Evolutionary conservation across 306 rosid genomes (phyloP).

Genomic region (Pyrus betulifolia): DNA sequence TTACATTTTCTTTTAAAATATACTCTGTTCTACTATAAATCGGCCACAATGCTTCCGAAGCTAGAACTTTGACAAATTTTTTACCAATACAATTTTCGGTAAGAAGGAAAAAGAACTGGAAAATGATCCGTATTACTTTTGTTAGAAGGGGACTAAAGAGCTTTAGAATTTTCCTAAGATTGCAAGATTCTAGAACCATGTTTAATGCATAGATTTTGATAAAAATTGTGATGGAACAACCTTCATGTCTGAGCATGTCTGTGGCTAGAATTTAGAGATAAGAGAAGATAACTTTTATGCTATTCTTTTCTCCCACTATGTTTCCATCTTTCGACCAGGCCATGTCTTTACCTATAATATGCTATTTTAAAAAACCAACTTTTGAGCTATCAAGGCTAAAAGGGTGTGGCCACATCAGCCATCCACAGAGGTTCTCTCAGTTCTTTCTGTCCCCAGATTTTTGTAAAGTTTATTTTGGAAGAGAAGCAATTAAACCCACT

Average conservation of each 20-base stretch:
- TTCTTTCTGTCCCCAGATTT: slow-evolving; percentile 7
- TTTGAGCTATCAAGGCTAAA: slow-evolving; percentile 5
- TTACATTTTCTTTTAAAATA: neutral
- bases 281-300: slow-evolving; percentile 13
- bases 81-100: neutral
- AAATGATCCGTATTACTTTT: neutral
- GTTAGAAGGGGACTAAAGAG: neutral
- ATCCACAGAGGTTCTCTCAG: slow-evolving; percentile 13
- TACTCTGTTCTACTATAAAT: neutral
- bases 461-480: neutral
- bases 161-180: slow-evolving; percentile 1
- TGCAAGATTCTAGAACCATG: slow-evolving; percentile 7
- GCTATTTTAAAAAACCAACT: neutral
- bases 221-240: neutral
- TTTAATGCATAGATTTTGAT: neutral
- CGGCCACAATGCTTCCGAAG: neutral
- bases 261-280: neutral
- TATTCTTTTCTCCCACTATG: neutral
- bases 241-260: neutral
- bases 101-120: neutral
- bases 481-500: slow-evolving; percentile 1
- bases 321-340: slow-evolving; percentile 13
- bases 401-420: slow-evolving; percentile 14
- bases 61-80: neutral
- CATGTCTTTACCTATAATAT: neutral